Percentiles rank a stretch among this genome's conserved stretches.
Conservation (phyloP, 306 rosid species). For the Aeschynomene evenia region DNA sequence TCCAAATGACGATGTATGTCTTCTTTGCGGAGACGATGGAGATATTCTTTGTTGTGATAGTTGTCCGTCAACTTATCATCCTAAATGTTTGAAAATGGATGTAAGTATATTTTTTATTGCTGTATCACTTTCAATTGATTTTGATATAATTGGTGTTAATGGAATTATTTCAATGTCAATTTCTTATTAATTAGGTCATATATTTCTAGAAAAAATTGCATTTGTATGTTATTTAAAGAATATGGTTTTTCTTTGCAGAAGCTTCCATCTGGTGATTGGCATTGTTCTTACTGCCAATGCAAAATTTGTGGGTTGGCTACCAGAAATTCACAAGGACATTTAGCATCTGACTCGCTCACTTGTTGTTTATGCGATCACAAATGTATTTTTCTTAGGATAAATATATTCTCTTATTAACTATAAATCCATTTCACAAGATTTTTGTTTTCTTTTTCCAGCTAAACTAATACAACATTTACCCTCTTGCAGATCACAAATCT, state of each 20-base stretch:
- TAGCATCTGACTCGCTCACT: too few relatives aligned
- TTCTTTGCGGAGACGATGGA: conserved; percentile 68
- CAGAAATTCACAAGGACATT: too few relatives aligned
- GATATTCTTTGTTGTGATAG: conserved; percentile 65
- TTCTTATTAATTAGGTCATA: too few relatives aligned
- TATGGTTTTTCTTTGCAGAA: too few relatives aligned
- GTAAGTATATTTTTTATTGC: conserved; percentile 32
- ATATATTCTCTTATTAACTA: neutral
- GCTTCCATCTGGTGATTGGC: too few relatives aligned
- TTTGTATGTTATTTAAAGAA: too few relatives aligned
- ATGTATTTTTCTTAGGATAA: conserved; percentile 46
- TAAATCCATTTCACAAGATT: neutral
- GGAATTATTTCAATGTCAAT: too few relatives aligned
- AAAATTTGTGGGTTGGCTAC: too few relatives aligned
- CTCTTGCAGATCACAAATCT: conserved; percentile 50
- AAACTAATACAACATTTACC: neutral
- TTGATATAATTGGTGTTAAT: neutral
- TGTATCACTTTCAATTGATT: neutral
- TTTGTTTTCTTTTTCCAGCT: neutral
- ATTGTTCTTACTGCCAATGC: too few relatives aligned
- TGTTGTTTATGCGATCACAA: conserved; percentile 61
- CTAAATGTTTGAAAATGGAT: conserved; percentile 54
- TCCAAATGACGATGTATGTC: conserved; percentile 67
- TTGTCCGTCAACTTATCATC: conserved; percentile 78
- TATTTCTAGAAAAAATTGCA: too few relatives aligned